Conservation (phyloP, 129 eudicot species). For the Silybum marianum region DNA sequence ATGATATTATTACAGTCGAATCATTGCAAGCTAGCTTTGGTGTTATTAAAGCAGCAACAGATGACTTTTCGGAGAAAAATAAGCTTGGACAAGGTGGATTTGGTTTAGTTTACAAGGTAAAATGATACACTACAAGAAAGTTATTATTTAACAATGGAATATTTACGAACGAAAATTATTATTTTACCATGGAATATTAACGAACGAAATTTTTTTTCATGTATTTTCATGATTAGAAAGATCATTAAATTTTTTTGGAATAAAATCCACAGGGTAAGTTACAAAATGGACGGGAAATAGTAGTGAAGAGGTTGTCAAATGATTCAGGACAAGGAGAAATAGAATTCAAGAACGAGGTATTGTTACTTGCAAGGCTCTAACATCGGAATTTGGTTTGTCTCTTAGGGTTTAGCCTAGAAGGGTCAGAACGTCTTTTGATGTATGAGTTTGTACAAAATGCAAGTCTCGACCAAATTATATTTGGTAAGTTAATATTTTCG, state of each 20-base stretch:
- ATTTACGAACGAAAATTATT: no score
- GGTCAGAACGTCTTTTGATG: slow-evolving; percentile 48
- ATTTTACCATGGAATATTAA: not conserved
- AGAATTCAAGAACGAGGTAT: slow-evolving; percentile 57
- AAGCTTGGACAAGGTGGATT: slow-evolving; percentile 63
- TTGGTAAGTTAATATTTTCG: slow-evolving; percentile 34
- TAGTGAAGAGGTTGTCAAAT: slow-evolving; percentile 49
- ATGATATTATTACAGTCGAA: slow-evolving; percentile 32
- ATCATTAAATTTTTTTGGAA: no score
- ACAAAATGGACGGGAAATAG: slow-evolving; percentile 49
- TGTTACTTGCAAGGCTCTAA: slow-evolving; percentile 52
- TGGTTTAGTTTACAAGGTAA: slow-evolving; percentile 59
- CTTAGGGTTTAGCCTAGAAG: slow-evolving; percentile 50
- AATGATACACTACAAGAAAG: not conserved
- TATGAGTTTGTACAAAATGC: slow-evolving; percentile 54
- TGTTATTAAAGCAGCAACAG: slow-evolving; percentile 34
- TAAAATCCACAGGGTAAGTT: slow-evolving; percentile 42
- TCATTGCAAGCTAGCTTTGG: slow-evolving; percentile 50
- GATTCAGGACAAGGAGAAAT: slow-evolving; percentile 50
- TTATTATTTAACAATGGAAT: not conserved
- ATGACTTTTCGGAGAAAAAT: slow-evolving; percentile 36
- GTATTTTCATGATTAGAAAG: no score
- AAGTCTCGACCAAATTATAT: slow-evolving; percentile 51
- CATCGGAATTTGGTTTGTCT: slow-evolving; percentile 55
- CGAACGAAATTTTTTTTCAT: not conserved